These are phyloP conservation scores for Stagonosporopsis rhizophila DNA, from an alignment of 2,329 filamentous ascomycete species.

Conservation along the genomic window DNA sequence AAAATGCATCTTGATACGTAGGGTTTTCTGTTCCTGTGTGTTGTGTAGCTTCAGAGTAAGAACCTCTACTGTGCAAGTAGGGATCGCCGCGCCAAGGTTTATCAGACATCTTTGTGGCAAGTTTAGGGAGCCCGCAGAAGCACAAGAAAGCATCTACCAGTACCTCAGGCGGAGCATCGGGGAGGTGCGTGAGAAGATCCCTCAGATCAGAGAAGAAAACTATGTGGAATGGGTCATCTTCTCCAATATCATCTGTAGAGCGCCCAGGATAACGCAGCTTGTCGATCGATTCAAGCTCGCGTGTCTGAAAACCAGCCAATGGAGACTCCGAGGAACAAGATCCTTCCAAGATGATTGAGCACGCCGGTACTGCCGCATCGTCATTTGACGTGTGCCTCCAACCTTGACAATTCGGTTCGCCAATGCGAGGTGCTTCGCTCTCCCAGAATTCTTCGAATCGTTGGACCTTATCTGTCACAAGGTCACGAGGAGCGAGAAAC, in stretches of 20 bases:
- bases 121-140: conserved; percentile 56
- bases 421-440: conserved; percentile 78
- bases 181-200: conserved; percentile 62
- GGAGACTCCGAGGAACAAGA: conserved; percentile 18
- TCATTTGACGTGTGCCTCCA: conserved; percentile 65
- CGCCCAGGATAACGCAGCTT: conserved; percentile 70
- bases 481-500: conserved; percentile 67
- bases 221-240: conserved; percentile 83
- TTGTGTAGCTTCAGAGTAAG: neutral
- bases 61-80: neutral
- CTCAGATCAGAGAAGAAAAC: conserved; percentile 81
- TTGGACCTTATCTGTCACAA: neutral
- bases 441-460: conserved; percentile 83
- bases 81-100: conserved; percentile 56
- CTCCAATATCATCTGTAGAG: conserved; percentile 74
- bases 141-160: conserved; percentile 71
- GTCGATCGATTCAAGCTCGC: conserved; percentile 61
- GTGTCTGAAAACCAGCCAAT: conserved; percentile 40
- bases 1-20: neutral
- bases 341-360: conserved; percentile 7
- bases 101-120: neutral
- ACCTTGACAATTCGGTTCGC: conserved; percentile 73
- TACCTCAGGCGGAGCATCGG: conserved; percentile 50
- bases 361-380: conserved; percentile 17
- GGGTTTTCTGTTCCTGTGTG: neutral